Evolutionary conservation across 371 early-diverging fungal genomes (phyloP).

Genomic region (Mucor racemosus): DNA sequence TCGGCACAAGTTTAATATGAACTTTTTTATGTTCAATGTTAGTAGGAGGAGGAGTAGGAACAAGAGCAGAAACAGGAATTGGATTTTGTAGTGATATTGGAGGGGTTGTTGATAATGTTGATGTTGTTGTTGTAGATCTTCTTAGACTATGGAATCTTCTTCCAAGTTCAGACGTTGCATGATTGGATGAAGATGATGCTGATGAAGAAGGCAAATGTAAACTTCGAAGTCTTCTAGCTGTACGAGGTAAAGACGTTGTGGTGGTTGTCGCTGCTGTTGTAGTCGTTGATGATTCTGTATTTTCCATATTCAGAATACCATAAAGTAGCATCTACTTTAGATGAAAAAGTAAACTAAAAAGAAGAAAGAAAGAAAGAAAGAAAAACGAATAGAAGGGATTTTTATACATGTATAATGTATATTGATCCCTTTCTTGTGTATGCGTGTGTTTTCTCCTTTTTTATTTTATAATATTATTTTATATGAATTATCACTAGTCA

Average conservation of each 20-base stretch:
- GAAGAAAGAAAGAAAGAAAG: constrained; percentile 8
- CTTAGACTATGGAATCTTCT: constrained; percentile 28
- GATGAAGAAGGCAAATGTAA: constrained; percentile 23
- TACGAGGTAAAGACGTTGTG: neutral
- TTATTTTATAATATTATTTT: neutral
- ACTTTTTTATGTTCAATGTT: constrained; percentile 14
- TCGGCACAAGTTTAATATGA: constrained; percentile 73
- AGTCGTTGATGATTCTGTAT: constrained; percentile 3
- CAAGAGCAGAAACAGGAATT: neutral
- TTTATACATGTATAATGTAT: neutral
- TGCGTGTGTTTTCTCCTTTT: neutral
- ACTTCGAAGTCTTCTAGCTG: constrained; percentile 23
- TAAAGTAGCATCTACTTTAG: constrained; percentile 12
- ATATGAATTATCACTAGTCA: constrained; percentile 12
- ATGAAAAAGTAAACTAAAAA: neutral
- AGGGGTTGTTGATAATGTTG: neutral
- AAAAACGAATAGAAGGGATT: neutral
- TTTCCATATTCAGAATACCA: constrained; percentile 18
- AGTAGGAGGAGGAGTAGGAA: neutral
- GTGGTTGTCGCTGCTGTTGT: constrained; percentile 11
- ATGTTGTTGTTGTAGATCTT: constrained; percentile 9
- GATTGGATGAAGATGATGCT: neutral
- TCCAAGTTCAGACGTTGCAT: constrained; percentile 11
- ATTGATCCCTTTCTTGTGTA: neutral
- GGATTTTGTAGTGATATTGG: neutral